Evolutionary conservation across 768 basidiomycete genomes (phyloP).

Genomic region (Lentinula lateritia): DNA sequence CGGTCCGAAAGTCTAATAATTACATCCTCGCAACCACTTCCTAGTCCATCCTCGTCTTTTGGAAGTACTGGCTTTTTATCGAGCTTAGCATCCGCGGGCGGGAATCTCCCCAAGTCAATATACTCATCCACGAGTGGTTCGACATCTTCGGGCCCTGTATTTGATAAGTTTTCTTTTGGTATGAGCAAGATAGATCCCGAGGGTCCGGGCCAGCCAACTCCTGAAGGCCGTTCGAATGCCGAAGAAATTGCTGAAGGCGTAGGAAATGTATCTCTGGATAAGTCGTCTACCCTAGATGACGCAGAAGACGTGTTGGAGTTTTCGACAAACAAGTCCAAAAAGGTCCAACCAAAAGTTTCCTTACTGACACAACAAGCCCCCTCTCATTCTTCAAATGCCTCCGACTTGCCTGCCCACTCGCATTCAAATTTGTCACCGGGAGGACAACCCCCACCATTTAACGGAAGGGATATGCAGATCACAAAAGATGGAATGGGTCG

Average conservation of each 20-base stretch:
- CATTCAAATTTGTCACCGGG: constrained; percentile 9
- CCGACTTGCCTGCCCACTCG: not conserved
- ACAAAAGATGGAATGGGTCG: not conserved
- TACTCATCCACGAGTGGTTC: constrained; percentile 4
- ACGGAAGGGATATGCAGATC: not conserved
- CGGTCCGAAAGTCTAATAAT: constrained; percentile 73
- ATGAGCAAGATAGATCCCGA: constrained; percentile 84
- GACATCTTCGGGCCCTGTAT: constrained; percentile 18
- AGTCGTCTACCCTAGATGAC: constrained; percentile 15
- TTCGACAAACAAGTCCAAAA: not conserved
- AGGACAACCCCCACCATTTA: not conserved
- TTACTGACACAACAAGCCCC: constrained; percentile 57
- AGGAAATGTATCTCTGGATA: constrained; percentile 39
- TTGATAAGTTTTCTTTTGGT: constrained; percentile 87
- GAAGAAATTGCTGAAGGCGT: constrained; percentile 42
- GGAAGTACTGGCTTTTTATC: constrained; percentile 46
- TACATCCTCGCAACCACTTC: constrained; percentile 90
- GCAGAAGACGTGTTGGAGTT: constrained; percentile 21
- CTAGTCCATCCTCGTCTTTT: constrained; percentile 75
- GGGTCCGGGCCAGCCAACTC: constrained; percentile 17
- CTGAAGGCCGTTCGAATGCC: constrained; percentile 2
- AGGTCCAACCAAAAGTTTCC: constrained; percentile 35
- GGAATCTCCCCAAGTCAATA: constrained; percentile 6
- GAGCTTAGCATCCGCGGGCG: not conserved
- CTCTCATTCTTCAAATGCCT: constrained; percentile 12